Evolutionary conservation across 495 filamentous ascomycete genomes (phyloP).

Genomic region (Copromyces sp.): DNA sequence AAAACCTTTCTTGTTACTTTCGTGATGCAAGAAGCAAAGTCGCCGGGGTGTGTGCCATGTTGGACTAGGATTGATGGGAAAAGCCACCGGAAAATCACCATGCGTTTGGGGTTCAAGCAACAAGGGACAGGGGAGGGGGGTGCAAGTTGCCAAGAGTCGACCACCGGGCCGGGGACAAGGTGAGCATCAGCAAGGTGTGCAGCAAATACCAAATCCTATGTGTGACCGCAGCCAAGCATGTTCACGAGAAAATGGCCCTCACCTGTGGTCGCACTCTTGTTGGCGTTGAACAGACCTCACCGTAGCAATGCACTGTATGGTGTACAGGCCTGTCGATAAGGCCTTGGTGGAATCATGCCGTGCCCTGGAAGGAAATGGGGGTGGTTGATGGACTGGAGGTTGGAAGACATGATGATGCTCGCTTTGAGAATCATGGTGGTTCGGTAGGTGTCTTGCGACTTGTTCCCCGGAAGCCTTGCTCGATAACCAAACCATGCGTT

Average conservation of each 20-base stretch:
- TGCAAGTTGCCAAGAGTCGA: not conserved
- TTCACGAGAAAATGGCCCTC: not conserved
- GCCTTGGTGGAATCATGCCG: not conserved
- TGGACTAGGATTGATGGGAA: not conserved
- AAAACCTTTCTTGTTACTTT: not conserved
- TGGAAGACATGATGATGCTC: not conserved
- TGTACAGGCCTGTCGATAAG: not conserved
- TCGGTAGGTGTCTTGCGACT: not conserved
- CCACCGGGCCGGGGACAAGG: not conserved
- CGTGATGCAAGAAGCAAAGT: not conserved
- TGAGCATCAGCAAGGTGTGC: not conserved
- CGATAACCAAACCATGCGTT: no score
- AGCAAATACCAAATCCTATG: not conserved
- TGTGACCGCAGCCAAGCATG: not conserved
- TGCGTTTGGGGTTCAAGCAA: not conserved
- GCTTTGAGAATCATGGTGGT: not conserved
- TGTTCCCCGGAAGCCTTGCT: not conserved
- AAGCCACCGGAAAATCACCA: not conserved
- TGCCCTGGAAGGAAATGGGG: not conserved
- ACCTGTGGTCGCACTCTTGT: not conserved
- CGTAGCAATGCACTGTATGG: not conserved
- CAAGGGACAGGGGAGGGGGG: not conserved
- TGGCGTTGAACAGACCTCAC: not conserved
- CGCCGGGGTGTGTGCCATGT: not conserved
- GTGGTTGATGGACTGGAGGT: not conserved